A percentile compares a stretch with the other conserved stretches of the same genome.
These are phyloP conservation scores for Trametes pubescens DNA, from an alignment of 1,284 basidiomycete genomes.

Conservation along the genomic window DNA sequence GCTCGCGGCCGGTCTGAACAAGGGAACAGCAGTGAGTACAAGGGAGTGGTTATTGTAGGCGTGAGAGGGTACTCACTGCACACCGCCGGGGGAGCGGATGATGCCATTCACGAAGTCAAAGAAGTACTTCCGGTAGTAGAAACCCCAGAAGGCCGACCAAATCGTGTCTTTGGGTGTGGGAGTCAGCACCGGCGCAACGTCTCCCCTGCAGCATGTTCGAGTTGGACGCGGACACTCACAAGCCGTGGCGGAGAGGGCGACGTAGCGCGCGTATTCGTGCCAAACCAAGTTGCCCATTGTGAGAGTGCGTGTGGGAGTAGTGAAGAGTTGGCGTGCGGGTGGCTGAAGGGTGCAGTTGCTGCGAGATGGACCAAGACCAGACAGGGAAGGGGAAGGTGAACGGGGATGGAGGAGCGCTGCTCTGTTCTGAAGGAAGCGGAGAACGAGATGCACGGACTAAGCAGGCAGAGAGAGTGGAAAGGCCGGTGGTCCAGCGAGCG, in stretches of 20 bases:
- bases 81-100: slow-evolving; percentile 76
- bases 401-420: slow-evolving; percentile 42
- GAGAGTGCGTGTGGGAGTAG: slow-evolving; percentile 15
- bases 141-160: slow-evolving; percentile 81
- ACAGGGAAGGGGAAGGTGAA: slow-evolving; percentile 30
- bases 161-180: slow-evolving; percentile 63
- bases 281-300: slow-evolving; percentile 85
- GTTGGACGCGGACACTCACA: slow-evolving; percentile 62
- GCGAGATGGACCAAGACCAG: slow-evolving; percentile 33
- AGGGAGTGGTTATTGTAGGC: slow-evolving; percentile 12
- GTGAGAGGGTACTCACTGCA: slow-evolving; percentile 67
- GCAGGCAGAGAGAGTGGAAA: slow-evolving; percentile 34
- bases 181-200: slow-evolving; percentile 16
- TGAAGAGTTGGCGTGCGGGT: background rate
- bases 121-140: slow-evolving; percentile 90
- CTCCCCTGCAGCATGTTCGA: slow-evolving; percentile 7
- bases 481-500: slow-evolving; percentile 53
- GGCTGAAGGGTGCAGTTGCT: slow-evolving; percentile 15
- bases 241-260: slow-evolving; percentile 74
- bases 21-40: slow-evolving; percentile 9
- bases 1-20: slow-evolving; percentile 66
- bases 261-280: slow-evolving; percentile 80
- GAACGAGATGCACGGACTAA: slow-evolving; percentile 41
- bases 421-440: slow-evolving; percentile 37
- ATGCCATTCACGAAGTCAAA: slow-evolving; percentile 84